Evolutionary conservation across 208 protist species (phyloP).

Genomic region (Leishmania amazonensis): DNA sequence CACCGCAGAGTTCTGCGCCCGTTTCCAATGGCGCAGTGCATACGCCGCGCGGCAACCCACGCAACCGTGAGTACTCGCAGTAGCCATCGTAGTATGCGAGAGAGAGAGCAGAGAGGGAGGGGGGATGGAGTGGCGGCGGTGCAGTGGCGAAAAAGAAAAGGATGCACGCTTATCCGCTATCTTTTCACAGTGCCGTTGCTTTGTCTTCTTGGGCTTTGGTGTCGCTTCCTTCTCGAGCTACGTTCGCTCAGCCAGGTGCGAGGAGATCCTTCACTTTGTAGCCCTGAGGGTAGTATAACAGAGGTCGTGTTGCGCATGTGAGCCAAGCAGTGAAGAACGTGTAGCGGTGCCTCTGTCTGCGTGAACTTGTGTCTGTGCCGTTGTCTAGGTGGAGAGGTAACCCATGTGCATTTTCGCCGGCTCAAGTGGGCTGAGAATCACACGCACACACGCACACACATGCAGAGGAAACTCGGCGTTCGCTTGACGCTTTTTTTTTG

Average conservation of each 20-base stretch:
- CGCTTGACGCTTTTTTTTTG: not conserved
- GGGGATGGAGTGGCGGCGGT: not conserved
- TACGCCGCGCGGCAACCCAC: slow-evolving; percentile 8
- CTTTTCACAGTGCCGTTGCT: not conserved
- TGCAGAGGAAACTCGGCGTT: not conserved
- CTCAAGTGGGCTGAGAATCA: not conserved
- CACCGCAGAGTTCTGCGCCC: slow-evolving; percentile 27
- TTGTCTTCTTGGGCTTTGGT: not conserved
- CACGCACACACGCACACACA: not conserved
- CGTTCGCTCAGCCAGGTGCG: not conserved
- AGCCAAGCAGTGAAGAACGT: not conserved
- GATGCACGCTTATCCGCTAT: not conserved
- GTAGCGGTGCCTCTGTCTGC: not conserved
- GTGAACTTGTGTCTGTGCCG: not conserved
- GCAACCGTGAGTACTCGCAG: slow-evolving; percentile 36
- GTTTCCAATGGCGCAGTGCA: slow-evolving; percentile 17
- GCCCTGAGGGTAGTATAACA: not conserved
- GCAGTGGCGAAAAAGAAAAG: too few species aligned
- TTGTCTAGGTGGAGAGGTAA: not conserved
- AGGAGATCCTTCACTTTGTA: not conserved
- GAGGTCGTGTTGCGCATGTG: not conserved
- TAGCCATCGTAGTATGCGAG: slow-evolving; percentile 2
- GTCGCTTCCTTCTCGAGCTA: not conserved
- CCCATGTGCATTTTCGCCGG: not conserved
- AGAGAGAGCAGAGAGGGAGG: not conserved